Evolutionary conservation across 768 basidiomycete genomes (phyloP), one percentile per base, ranked within the genome.

Genomic region (Podaxis sp.): DNA sequence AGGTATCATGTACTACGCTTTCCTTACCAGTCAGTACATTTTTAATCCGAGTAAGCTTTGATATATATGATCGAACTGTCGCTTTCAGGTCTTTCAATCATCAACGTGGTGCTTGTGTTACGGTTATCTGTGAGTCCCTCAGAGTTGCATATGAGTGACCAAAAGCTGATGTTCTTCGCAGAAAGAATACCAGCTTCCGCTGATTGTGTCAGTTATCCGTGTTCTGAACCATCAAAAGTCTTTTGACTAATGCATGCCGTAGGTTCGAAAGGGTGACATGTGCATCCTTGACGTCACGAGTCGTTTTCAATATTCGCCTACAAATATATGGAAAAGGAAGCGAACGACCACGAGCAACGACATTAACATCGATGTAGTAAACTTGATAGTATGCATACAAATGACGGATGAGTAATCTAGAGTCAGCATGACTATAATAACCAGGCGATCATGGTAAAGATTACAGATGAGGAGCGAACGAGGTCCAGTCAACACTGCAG

Each of bases 251-350:
- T 33, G 4, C 13, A 15, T n/a, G 5, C 22, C 36, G 11, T 51
- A 60, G 58, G 33, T 40, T 60, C 20, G 49, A 60, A 38, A 37
- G 58, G 15, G 58, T 60, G 22, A 52, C 51, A 22, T 13, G 30
- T 8, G 37, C 58, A 17, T 33, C 58, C 30, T 38, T 60, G 36
- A 60, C 58, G 4, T 60, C 58, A 22, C 58, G 49, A 7, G 58
- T 60, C 20, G 22, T 60, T n/a, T 51, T 60, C 33, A 60, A 60
- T 28, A 60, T 60, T 28, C 58, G 58, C 20, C 38, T 26, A 22
- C n/a, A 60, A 51, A 41, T 38, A 10, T 51, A 33, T 15, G 15
- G 41, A 44, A 44, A 44, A 13, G 41, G 5, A 11, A 10, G 15
- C 5, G 13, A 13, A 5, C n/a, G 41, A 44, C 4, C 41, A 15